Evolutionary conservation across 2,329 filamentous ascomycete species (phyloP).

Genomic region (Penicillium corylophilum): DNA sequence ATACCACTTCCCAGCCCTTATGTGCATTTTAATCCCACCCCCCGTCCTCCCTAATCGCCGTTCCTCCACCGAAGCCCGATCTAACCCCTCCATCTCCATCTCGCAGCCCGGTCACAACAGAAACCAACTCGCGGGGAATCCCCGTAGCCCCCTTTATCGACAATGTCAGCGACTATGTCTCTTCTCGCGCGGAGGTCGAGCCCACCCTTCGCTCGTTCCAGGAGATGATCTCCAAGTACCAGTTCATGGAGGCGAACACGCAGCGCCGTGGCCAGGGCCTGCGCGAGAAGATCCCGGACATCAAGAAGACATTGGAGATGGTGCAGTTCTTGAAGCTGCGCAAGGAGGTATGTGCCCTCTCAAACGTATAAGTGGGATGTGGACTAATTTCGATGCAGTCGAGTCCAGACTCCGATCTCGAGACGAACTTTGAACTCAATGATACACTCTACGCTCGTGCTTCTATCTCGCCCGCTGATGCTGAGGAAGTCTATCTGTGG

Average conservation of each 20-base stretch:
- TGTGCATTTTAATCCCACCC: not conserved
- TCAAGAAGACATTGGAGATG: slow-evolving; percentile 90
- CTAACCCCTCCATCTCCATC: slow-evolving; percentile 25
- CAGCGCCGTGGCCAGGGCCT: slow-evolving; percentile 77
- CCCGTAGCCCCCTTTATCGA: slow-evolving; percentile 49
- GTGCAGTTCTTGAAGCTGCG: slow-evolving; percentile 80
- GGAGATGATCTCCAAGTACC: slow-evolving; percentile 77
- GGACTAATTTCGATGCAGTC: slow-evolving; percentile 13
- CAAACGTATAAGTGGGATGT: not conserved
- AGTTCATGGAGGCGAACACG: slow-evolving; percentile 97
- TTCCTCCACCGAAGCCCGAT: no score
- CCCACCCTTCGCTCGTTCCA: slow-evolving; percentile 48
- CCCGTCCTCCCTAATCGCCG: not conserved
- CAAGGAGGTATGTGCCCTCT: slow-evolving; percentile 58
- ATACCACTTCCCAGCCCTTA: not conserved
- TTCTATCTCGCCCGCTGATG: slow-evolving; percentile 68
- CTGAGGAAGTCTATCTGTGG: slow-evolving; percentile 91
- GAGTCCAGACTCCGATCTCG: slow-evolving; percentile 59
- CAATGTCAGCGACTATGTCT: slow-evolving; percentile 49
- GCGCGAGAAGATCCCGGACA: slow-evolving; percentile 94
- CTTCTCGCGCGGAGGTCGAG: slow-evolving; percentile 47
- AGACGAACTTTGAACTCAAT: slow-evolving; percentile 94
- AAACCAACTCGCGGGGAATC: slow-evolving; percentile 48
- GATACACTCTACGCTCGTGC: slow-evolving; percentile 93
- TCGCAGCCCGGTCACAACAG: slow-evolving; percentile 24